Evolutionary conservation across 176 grass and related monocot species (phyloP).

Genomic region (Eragrostis curvula): DNA sequence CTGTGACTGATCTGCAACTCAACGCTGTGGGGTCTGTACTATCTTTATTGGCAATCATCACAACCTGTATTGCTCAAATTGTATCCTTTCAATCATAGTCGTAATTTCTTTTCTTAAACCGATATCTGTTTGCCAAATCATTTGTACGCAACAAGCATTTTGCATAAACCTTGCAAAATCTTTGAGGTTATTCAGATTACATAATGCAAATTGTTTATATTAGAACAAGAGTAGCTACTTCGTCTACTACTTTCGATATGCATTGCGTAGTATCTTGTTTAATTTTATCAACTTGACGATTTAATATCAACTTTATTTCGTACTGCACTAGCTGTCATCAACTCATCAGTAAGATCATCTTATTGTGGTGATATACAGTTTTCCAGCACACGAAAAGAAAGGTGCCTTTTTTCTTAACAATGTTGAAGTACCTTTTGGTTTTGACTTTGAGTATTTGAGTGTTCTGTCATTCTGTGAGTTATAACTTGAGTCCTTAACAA

Average conservation of each 20-base stretch:
- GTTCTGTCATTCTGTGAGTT: conserved; percentile 1
- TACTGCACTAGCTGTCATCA: neutral
- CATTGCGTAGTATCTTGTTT: neutral
- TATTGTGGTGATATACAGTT: neutral
- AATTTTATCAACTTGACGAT: neutral
- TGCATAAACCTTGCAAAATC: conserved; percentile 15
- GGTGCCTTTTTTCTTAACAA: neutral
- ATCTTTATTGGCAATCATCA: conserved; percentile 86
- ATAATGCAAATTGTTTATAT: neutral
- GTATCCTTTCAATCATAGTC: conserved; percentile 79
- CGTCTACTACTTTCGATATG: neutral
- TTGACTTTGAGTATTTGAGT: conserved; percentile 21
- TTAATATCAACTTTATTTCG: neutral
- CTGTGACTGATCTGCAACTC: conserved; percentile 97
- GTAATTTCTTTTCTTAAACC: conserved; percentile 10
- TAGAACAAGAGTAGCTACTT: neutral
- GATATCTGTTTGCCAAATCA: conserved; percentile 18
- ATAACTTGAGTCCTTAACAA: conserved; percentile 65
- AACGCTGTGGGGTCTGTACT: conserved; percentile 87
- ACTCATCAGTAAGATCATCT: neutral
- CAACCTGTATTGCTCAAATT: conserved; percentile 96
- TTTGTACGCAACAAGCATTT: neutral
- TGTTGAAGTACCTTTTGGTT: no score
- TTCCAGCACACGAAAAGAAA: neutral
- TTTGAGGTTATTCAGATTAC: conserved; percentile 14